Evolutionary conservation across 2,329 filamentous ascomycete genomes (phyloP), one percentile per base, ranked within the genome.

Genomic region (Trichoderma guizhouense): DNA sequence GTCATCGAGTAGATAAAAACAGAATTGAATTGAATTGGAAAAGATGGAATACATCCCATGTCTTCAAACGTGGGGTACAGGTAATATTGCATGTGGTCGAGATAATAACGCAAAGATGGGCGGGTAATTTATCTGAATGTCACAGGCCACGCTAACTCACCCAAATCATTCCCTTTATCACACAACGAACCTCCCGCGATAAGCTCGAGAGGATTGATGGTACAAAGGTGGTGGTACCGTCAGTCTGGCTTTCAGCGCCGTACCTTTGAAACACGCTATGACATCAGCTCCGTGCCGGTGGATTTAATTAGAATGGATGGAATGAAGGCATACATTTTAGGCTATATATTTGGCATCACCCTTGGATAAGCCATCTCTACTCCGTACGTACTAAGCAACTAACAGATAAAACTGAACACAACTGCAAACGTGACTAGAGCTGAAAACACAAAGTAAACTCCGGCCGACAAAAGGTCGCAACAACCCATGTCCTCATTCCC

Each of bases 241-340:
- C 15, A 4, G 21, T 39, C 26, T 9, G 53, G 63, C 63, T 55
- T 14, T n/a, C 26, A n/a, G 18, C 36, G 6, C 15, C 34, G 21
- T 47, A 21, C 7, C 24, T 43, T 26, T 61, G 66, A 69, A 69
- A 69, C 66, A 11, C 66, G 64, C 64, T n/a, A 67, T 57, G 66
- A 69, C 66, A 69, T 69, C 66, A 51, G 39, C 66, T 51, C 55
- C 39, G 55, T 61, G 43, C n/a, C 57, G 55, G 30, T 26, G 63
- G 47, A n/a, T 36, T 66, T 66, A n/a, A 51, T 55, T 55, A 21
- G 11, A 24, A 24, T 24, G 47, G 47, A 53, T 24, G n/a, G 21
- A 53, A 53, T 24, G 47, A 14, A 21, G 36, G 36, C 51, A 58
- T 21, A 24, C 51, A 28, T 61, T 61, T 61, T 26, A 63, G 60